Evolutionary conservation across 2,329 filamentous ascomycete species (phyloP).

Genomic region (Cladobotryum mycophilum): DNA sequence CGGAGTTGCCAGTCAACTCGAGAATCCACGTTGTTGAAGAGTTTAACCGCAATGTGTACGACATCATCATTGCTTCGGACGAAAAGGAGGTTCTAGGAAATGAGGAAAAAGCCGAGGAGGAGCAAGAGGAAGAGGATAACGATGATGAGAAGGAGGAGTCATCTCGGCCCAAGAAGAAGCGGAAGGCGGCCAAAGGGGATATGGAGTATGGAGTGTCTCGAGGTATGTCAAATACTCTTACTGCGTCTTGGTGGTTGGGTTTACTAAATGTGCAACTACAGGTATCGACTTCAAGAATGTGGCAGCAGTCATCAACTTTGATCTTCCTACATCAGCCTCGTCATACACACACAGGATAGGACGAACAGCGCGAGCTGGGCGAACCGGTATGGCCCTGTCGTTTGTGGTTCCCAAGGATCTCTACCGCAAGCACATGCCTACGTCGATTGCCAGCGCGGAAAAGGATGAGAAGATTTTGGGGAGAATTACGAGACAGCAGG

Average conservation of each 20-base stretch:
- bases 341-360: constrained; percentile 98
- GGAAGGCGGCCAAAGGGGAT: constrained; percentile 54
- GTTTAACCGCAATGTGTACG: constrained; percentile 95
- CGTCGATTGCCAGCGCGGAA: constrained; percentile 65
- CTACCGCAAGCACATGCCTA: constrained; percentile 86
- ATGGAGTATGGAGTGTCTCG: constrained; percentile 93
- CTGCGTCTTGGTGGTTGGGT: neutral
- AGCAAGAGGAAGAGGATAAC: constrained; percentile 30
- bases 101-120: constrained; percentile 40
- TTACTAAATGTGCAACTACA: constrained; percentile 16
- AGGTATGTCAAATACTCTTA: constrained; percentile 38
- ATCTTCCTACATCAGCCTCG: constrained; percentile 79
- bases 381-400: constrained; percentile 90
- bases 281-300: constrained; percentile 93
- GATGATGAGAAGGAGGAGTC: constrained; percentile 20
- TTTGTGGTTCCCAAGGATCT: constrained; percentile 80
- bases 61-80: constrained; percentile 95
- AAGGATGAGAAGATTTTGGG: constrained; percentile 79
- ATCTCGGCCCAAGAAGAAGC: constrained; percentile 24
- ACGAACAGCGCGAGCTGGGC: constrained; percentile 83
- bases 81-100: constrained; percentile 78
- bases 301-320: constrained; percentile 91
- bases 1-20: constrained; percentile 87
- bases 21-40: constrained; percentile 92
- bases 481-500: constrained; percentile 73